phyloP scores from a whole-genome alignment of 1,284 basidiomycete species.

The Ustilago bromivora region DNA sequence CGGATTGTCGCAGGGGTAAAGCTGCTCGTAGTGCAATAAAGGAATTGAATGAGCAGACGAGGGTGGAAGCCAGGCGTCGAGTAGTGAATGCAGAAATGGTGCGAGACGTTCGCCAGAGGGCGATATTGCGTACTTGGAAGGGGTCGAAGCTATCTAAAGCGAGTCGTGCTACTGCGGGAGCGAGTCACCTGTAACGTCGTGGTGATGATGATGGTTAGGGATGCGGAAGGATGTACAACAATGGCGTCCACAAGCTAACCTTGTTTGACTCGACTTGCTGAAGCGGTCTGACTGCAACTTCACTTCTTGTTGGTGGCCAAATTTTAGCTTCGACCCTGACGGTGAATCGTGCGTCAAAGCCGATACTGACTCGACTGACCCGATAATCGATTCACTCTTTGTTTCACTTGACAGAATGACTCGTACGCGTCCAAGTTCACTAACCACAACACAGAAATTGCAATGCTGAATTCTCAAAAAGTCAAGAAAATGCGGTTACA shows the following conservation, averaged over 20 bases:
- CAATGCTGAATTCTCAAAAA: neutral
- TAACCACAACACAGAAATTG: slow-evolving; percentile 3
- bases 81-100: slow-evolving; percentile 30
- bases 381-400: neutral
- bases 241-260: neutral
- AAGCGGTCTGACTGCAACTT: slow-evolving; percentile 9
- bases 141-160: neutral
- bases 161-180: neutral
- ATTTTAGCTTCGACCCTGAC: slow-evolving; percentile 11
- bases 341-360: slow-evolving; percentile 1
- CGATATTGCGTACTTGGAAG: neutral
- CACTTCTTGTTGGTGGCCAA: slow-evolving; percentile 18
- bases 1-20: neutral
- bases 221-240: neutral
- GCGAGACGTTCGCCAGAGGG: slow-evolving; percentile 9
- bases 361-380: slow-evolving; percentile 29
- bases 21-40: slow-evolving; percentile 18
- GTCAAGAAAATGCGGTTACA: slow-evolving; percentile 8
- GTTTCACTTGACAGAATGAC: slow-evolving; percentile 18
- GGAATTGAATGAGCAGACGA: slow-evolving; percentile 20
- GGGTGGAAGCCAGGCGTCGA: slow-evolving; percentile 34
- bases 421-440: slow-evolving; percentile 21
- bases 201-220: slow-evolving; percentile 2
- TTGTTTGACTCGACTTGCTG: slow-evolving; percentile 5
- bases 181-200: neutral